Percentiles rank a stretch among this genome's conserved stretches.
Evolutionary conservation across 2,329 filamentous ascomycete genomes (phyloP).

Genomic region (Venturia nashicola): DNA sequence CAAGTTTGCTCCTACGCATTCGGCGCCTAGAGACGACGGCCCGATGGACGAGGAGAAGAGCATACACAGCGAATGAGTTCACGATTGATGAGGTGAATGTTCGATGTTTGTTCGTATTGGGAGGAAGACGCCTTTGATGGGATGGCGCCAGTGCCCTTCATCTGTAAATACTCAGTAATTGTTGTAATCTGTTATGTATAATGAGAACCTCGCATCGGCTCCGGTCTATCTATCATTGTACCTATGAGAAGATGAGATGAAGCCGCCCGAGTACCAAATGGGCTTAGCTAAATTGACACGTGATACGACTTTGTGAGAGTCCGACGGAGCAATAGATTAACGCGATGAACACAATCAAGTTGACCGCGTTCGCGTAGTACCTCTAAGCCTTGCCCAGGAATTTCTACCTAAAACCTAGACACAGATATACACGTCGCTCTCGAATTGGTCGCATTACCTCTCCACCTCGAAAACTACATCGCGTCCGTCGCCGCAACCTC

Average conservation of each 20-base stretch:
- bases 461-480: neutral
- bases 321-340: neutral
- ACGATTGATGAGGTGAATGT: neutral
- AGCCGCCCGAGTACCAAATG: too few species aligned
- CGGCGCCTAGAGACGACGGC: neutral
- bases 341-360: neutral
- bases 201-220: neutral
- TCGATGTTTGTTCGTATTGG: neutral
- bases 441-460: neutral
- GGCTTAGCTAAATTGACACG: too few species aligned
- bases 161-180: neutral
- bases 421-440: neutral
- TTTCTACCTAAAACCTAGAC: neutral
- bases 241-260: neutral
- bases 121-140: neutral
- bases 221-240: neutral
- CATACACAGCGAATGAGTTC: neutral
- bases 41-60: slow-evolving; percentile 4
- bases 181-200: neutral
- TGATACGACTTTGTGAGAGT: neutral
- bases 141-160: neutral
- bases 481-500: slow-evolving; percentile 3
- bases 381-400: neutral
- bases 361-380: neutral
- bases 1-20: slow-evolving; percentile 25